Evolutionary conservation across 1,139 yeast genomes (phyloP).

Genomic region (Sugiyamaella neomexicana): DNA sequence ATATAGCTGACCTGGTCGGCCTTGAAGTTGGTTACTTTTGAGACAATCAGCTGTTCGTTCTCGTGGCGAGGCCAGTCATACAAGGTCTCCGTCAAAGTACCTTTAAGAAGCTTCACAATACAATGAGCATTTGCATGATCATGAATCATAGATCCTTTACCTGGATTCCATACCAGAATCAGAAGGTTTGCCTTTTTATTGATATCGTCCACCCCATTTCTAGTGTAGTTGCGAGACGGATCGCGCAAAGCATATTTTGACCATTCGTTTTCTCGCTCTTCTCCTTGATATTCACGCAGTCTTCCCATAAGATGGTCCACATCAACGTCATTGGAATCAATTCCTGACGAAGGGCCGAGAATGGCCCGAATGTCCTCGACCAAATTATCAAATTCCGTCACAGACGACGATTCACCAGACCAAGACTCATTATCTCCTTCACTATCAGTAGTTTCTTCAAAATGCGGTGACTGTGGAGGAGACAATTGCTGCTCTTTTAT

Average conservation of each 20-base stretch:
- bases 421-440: constrained; percentile 10
- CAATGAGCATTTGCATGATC: constrained; percentile 77
- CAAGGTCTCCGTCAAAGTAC: constrained; percentile 57
- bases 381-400: constrained; percentile 34
- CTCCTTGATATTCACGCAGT: constrained; percentile 53
- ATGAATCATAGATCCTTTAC: constrained; percentile 65
- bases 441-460: neutral
- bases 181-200: constrained; percentile 69
- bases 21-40: constrained; percentile 41
- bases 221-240: constrained; percentile 46
- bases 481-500: neutral
- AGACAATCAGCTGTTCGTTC: constrained; percentile 28
- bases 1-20: constrained; percentile 64
- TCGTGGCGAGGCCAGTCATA: constrained; percentile 52
- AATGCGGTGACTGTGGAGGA: constrained; percentile 2
- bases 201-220: constrained; percentile 66
- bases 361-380: constrained; percentile 39
- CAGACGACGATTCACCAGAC: neutral
- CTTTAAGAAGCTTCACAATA: constrained; percentile 58
- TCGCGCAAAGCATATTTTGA: constrained; percentile 58
- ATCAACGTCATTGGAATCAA: constrained; percentile 54
- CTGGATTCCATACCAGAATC: constrained; percentile 71
- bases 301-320: constrained; percentile 48
- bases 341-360: constrained; percentile 43
- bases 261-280: constrained; percentile 55